These are phyloP conservation scores for Clonostachys rosea DNA, from an alignment of 2,329 filamentous ascomycete species.

Conservation along the genomic window DNA sequence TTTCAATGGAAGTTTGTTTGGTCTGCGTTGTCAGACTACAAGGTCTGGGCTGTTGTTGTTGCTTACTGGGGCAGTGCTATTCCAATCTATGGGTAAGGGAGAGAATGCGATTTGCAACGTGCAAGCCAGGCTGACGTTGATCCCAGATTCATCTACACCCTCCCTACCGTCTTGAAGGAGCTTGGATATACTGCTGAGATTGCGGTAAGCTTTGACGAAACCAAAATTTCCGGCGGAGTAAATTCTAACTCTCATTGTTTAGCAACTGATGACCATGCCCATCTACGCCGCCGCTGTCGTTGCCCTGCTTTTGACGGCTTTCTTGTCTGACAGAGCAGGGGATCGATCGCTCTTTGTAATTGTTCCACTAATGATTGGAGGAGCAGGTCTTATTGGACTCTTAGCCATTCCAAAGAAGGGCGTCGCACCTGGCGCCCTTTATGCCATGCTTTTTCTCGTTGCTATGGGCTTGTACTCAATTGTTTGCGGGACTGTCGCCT, in stretches of 20 bases:
- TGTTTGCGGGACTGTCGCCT: slow-evolving; percentile 11
- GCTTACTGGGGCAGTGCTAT: slow-evolving; percentile 26
- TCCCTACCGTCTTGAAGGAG: slow-evolving; percentile 29
- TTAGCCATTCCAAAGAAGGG: slow-evolving; percentile 6
- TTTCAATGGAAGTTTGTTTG: slow-evolving; percentile 4
- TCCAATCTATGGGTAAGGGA: background rate
- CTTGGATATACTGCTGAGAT: slow-evolving; percentile 27
- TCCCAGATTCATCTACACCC: slow-evolving; percentile 20
- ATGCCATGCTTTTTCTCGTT: slow-evolving; percentile 16
- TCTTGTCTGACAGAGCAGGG: slow-evolving; percentile 3
- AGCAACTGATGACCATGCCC: slow-evolving; percentile 10
- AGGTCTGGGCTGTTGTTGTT: slow-evolving; percentile 28
- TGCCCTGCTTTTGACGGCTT: slow-evolving; percentile 2
- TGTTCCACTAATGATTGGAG: slow-evolving; percentile 4
- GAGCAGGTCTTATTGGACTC: slow-evolving; percentile 4
- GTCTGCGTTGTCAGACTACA: slow-evolving; percentile 31
- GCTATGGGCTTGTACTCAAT: slow-evolving; percentile 17
- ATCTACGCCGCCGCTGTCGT: slow-evolving; percentile 2
- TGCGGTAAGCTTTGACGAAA: background rate
- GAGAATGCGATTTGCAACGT: too few relatives aligned
- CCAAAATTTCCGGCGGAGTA: too few relatives aligned
- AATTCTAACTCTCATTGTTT: background rate
- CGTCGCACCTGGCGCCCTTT: slow-evolving; percentile 12
- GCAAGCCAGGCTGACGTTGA: slow-evolving; percentile 11
- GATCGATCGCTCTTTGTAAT: slow-evolving; percentile 5